phyloP scores from a whole-genome alignment of 2,329 filamentous ascomycete species.

The Arthrobotrys megalospora region DNA sequence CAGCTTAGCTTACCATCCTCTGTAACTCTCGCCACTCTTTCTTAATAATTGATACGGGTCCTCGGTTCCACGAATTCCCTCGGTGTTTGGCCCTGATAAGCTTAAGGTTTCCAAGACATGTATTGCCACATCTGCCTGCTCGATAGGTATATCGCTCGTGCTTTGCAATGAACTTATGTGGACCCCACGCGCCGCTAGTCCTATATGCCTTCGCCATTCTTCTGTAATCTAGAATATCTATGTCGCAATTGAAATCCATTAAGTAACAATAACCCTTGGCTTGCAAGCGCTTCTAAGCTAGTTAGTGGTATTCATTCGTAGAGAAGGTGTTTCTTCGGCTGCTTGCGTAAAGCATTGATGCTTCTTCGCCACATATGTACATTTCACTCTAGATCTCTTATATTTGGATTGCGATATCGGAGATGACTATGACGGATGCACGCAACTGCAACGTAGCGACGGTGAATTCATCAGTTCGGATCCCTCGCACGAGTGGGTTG shows the following conservation, averaged over 20 bases:
- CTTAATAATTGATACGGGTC: slow-evolving; percentile 26
- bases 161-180: not conserved
- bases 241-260: slow-evolving; percentile 42
- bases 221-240: slow-evolving; percentile 44
- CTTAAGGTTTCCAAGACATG: slow-evolving; percentile 31
- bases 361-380: too few species aligned
- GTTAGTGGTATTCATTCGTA: slow-evolving; percentile 26
- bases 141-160: slow-evolving; percentile 20
- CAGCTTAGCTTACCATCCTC: slow-evolving; percentile 15
- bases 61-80: slow-evolving; percentile 57
- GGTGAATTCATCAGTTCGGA: not conserved
- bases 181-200: slow-evolving; percentile 26
- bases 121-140: slow-evolving; percentile 31
- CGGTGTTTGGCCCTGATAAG: slow-evolving; percentile 35
- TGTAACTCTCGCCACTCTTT: slow-evolving; percentile 31
- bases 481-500: not conserved
- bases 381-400: not conserved
- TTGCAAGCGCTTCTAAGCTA: slow-evolving; percentile 15
- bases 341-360: not conserved
- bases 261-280: slow-evolving; percentile 10
- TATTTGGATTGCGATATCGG: slow-evolving; percentile 47
- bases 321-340: slow-evolving; percentile 53
- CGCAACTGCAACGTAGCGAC: not conserved
- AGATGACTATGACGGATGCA: slow-evolving; percentile 15
- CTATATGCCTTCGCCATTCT: slow-evolving; percentile 1